Percentiles rank a stretch among this genome's conserved stretches.
Conservation (phyloP, 2,329 filamentous ascomycete species). For the Cercospora nicotianae region DNA sequence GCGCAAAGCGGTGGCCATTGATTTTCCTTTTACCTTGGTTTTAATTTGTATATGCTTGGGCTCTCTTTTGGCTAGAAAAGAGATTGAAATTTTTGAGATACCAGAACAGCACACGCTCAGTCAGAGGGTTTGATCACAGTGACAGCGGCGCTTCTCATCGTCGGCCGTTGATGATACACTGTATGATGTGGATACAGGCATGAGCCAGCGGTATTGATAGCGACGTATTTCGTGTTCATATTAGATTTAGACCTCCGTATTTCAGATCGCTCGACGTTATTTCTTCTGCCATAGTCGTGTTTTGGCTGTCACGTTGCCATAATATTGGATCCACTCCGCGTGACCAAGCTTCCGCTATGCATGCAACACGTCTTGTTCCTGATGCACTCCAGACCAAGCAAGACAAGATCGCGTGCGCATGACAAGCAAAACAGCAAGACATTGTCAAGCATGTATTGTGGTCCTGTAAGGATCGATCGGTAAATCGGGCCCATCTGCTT, state of each 20-base stretch:
- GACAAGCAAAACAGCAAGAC: not conserved
- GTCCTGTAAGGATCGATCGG: not conserved
- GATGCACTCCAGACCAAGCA: not conserved
- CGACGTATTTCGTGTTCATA: not conserved
- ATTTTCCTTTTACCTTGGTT: not conserved
- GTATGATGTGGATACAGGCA: not conserved
- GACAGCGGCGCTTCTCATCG: not conserved
- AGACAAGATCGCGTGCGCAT: not conserved
- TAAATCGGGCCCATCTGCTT: not conserved
- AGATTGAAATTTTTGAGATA: conserved; percentile 15
- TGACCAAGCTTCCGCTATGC: not conserved
- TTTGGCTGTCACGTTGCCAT: not conserved
- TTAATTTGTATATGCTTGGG: not conserved
- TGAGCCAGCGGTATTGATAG: not conserved
- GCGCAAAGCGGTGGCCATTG: conserved; percentile 22
- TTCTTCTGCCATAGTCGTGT: not conserved
- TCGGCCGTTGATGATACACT: not conserved
- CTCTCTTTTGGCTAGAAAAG: not conserved
- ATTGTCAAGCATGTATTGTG: not conserved
- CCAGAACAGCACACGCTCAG: conserved; percentile 14
- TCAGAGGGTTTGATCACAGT: not conserved
- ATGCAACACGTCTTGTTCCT: not conserved
- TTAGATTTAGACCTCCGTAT: not conserved
- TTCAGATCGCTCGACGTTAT: not conserved
- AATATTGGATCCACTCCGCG: not conserved